These are phyloP conservation scores for Sphaerulina populicola DNA, from an alignment of 2,329 filamentous ascomycete genomes.

Conservation along the genomic window DNA sequence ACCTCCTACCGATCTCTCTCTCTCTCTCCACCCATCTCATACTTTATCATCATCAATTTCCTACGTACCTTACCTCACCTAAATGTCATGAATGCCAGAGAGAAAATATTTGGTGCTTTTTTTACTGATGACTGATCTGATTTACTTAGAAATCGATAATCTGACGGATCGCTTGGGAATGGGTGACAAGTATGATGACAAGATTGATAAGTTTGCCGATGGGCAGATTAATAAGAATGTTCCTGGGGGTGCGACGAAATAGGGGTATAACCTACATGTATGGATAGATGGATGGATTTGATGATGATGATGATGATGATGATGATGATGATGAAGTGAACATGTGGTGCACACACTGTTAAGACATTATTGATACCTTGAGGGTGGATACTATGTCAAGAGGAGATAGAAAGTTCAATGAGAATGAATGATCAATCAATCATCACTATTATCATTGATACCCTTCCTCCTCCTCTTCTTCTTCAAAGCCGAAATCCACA, in stretches of 20 bases:
- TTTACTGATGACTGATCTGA: no score
- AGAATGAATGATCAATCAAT: not conserved
- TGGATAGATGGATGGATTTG: no score
- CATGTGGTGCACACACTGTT: not conserved
- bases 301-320: not conserved
- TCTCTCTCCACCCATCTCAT: no score
- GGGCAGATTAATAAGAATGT: slow-evolving; percentile 23
- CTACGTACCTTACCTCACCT: no score
- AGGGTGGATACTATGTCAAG: no score
- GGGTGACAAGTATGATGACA: slow-evolving; percentile 24
- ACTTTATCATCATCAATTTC: no score
- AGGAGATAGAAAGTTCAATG: not conserved
- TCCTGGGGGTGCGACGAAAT: slow-evolving; percentile 13
- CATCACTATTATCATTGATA: not conserved
- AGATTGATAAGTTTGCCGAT: slow-evolving; percentile 24
- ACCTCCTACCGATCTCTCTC: no score
- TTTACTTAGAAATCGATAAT: slow-evolving; percentile 15
- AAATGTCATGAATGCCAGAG: no score
- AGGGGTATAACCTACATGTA: no score
- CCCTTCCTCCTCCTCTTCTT: not conserved
- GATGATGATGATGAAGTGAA: no score
- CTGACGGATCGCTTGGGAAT: slow-evolving; percentile 18
- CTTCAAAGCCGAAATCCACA: slow-evolving; percentile 22
- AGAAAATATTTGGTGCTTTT: no score
- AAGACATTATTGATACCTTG: no score